Evolutionary conservation across 176 grass and related monocot species (phyloP), one percentile per base, ranked within the genome.

Genomic region (Ensete glaucum): DNA sequence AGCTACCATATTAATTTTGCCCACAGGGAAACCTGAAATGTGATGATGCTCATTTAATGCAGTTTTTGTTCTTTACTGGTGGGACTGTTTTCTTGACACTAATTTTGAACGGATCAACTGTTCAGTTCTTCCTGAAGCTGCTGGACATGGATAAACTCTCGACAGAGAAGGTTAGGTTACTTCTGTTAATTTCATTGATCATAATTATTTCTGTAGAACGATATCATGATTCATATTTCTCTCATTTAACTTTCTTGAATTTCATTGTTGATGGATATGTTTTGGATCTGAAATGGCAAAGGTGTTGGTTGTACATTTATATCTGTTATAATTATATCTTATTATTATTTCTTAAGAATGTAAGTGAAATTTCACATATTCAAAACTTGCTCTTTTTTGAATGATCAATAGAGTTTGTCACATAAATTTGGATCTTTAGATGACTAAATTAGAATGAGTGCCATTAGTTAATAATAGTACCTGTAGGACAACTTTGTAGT

Each of bases 1-100:
- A 64, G 49, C 22, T 65, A 9, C 4, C 15, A 9, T 25, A 23
- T 8, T 7, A 64, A 53, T 52, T 81, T n/a, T 76, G 12, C 59
- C 17, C 62, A 52, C 20, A 68, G 51, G 20, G 27, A 71, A 9
- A 55, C 80, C 58, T 68, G 48, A 73, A 55, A 69, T 62, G 76
- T 71, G 11, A 82, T 88, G 54, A 83, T 77, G 1, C 52, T 64
- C 25, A 55, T 53, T 15, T 77, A 76, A 74, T 90, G 67, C 80
- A 97, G 94, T 97, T 97, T 90, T 82, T 97, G 66, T 97, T 97
- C 83, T 97, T 97, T 67, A 97, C 93, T 77, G 93, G 93, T 81
- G 93, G 93, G 53, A 88, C 90, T 2, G 90, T 92, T 11, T 93
- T 97, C 81, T 77, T 97, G 9, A 93, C 94, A 83, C 72, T 97